Evolutionary conservation across 805 yeast genomes (phyloP).

Genomic region (Scheffersomyces spartinae): DNA sequence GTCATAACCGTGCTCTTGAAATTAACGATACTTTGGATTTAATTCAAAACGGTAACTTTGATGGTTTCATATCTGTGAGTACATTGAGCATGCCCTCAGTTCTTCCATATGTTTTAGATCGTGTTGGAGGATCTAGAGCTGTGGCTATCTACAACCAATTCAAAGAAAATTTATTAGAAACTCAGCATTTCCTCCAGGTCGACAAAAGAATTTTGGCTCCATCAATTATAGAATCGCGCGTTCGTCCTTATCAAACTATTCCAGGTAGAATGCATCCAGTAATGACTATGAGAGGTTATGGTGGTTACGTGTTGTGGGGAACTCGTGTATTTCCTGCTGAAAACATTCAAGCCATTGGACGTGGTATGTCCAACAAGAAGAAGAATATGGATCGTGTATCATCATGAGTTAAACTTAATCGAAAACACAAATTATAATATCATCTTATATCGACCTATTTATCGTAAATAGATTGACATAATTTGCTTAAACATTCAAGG

Average conservation of each 20-base stretch:
- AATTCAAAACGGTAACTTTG: constrained; percentile 46
- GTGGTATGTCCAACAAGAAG: constrained; percentile 39
- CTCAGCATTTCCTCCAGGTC: constrained; percentile 53
- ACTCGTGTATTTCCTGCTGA: constrained; percentile 66
- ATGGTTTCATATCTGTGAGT: constrained; percentile 63
- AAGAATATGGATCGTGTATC: constrained; percentile 2
- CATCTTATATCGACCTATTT: neutral
- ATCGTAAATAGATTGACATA: constrained; percentile 3
- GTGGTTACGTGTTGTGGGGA: constrained; percentile 78
- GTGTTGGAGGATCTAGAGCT: constrained; percentile 78
- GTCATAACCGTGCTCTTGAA: constrained; percentile 44
- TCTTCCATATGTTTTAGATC: constrained; percentile 48
- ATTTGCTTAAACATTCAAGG: constrained; percentile 7
- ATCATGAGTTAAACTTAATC: no score
- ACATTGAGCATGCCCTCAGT: constrained; percentile 60
- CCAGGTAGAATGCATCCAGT: constrained; percentile 91
- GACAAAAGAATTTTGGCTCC: constrained; percentile 76
- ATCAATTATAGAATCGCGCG: constrained; percentile 68
- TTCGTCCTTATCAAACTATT: constrained; percentile 81
- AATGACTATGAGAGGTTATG: constrained; percentile 89
- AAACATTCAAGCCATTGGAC: constrained; percentile 56
- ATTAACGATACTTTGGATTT: constrained; percentile 38
- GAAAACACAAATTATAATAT: no score
- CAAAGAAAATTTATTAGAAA: constrained; percentile 68
- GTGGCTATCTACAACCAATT: constrained; percentile 71